Base-by-base conservation (phyloP, 192 early-diverging fungal species). In the Backusella psychrophila region DNA sequence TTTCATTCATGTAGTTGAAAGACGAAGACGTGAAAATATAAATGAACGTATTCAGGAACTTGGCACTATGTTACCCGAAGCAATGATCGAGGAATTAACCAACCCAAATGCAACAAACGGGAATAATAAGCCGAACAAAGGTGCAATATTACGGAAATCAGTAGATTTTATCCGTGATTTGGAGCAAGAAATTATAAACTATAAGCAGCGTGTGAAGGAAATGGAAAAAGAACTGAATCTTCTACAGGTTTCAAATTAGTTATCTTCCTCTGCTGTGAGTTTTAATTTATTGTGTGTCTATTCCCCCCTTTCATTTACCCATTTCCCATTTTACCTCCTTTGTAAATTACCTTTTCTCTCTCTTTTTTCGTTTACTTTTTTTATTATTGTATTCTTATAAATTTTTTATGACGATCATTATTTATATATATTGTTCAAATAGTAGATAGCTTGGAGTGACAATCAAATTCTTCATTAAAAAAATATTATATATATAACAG, bases 11-110 rank as follows among this genome's bases (percentile, higher is more conserved):
- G n/a, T 77, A 89, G 97, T 99, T 38, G 97, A 99, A 82, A 87
- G 96, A 72, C 91, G 97, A 65, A 85, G 97, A 49, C 90, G 96
- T 66, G 97, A 99, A 80, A 95, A 97, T 85, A 99, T 99, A 86
- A 99, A 99, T 84, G 96, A 98, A 85, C 96, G 94, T 76, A 99
- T 99, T 78, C 94, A 92, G 78, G 96, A 97, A 81, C 86, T 98
- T 52, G 88, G 87, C 33, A 87, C 87, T 19, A 82, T 99, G 66
- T 85, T 99, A 59, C 97, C 96, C 44, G 93, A 94, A 66, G 80
- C 87, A 71, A 88, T 88, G 77, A 78, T 88, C 38, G 94, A 95
- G 69, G 73, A 77, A 33, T 21, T 74, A 12, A 41, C 38, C 9
- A 69, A 66, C 8, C 15, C 42, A 29, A 29, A 46, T 1, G 75